phyloP scores from a whole-genome alignment of 331 rosid species.

The Quercus tomentella region DNA sequence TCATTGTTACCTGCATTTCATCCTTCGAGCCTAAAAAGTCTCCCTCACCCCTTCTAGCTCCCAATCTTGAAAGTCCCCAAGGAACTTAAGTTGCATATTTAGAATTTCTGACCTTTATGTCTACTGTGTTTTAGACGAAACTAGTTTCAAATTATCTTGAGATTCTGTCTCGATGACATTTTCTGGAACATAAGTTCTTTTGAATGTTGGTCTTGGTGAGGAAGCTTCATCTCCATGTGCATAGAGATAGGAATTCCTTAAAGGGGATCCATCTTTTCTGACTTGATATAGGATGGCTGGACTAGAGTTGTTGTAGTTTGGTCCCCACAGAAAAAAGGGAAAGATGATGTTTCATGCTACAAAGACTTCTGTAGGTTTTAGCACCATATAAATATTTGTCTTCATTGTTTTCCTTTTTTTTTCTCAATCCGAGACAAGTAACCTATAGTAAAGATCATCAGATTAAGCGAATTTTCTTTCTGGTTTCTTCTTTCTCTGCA shows the following conservation, averaged over 20 bases:
- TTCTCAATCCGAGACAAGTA: background rate
- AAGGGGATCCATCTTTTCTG: no score
- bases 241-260: no score
- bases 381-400: background rate
- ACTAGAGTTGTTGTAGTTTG: background rate
- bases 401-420: background rate
- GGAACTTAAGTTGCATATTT: background rate
- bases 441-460: background rate
- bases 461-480: slow-evolving; percentile 10
- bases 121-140: no score
- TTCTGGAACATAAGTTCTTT: background rate
- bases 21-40: no score
- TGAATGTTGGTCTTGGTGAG: background rate
- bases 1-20: no score
- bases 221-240: background rate
- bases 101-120: background rate
- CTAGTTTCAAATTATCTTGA: no score
- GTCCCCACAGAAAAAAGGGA: background rate
- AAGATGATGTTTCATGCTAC: background rate
- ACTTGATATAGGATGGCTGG: background rate
- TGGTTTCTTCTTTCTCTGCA: background rate
- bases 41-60: no score
- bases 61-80: no score
- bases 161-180: background rate
- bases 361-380: background rate